Conservation (phyloP, 805 yeast species). For the Cyberlindnera saturnus region DNA sequence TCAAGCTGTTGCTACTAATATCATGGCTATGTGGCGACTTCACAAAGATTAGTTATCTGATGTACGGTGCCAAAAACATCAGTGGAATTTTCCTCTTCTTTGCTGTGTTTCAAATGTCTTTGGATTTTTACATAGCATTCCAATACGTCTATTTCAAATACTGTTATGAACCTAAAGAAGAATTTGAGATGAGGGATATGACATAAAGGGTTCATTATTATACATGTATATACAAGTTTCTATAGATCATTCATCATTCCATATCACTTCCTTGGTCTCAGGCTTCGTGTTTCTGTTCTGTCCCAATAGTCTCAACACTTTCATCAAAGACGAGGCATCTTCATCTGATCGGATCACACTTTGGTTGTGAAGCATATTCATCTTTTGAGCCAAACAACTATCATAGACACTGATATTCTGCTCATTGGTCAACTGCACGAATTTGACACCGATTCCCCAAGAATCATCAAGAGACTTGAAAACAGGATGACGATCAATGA, state of each 20-base stretch:
- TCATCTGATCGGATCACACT: conserved; percentile 12
- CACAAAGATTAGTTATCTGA: conserved; percentile 64
- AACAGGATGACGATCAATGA: conserved; percentile 16
- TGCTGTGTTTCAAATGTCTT: conserved; percentile 69
- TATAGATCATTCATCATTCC: conserved; percentile 19
- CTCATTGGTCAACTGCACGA: conserved; percentile 20
- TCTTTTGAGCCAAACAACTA: conserved; percentile 21
- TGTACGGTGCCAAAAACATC: conserved; percentile 71
- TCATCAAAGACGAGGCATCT: conserved; percentile 17
- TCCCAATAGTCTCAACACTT: conserved; percentile 25
- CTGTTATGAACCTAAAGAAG: conserved; percentile 21
- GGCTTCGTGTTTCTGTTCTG: conserved; percentile 20
- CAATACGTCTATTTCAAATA: conserved; percentile 64
- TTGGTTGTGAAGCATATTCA: conserved; percentile 21
- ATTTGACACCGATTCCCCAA: conserved; percentile 30
- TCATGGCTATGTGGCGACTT: conserved; percentile 91
- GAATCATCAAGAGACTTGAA: conserved; percentile 17
- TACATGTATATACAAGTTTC: neutral
- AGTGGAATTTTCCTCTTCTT: conserved; percentile 61
- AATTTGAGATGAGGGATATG: conserved; percentile 11
- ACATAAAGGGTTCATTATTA: neutral
- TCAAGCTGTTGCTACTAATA: conserved; percentile 64
- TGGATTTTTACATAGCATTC: conserved; percentile 67
- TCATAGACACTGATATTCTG: conserved; percentile 17
- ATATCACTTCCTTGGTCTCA: conserved; percentile 5